These are phyloP conservation scores for Ambrosiella xylebori DNA, from an alignment of 2,329 filamentous ascomycete species.

Conservation along the genomic window DNA sequence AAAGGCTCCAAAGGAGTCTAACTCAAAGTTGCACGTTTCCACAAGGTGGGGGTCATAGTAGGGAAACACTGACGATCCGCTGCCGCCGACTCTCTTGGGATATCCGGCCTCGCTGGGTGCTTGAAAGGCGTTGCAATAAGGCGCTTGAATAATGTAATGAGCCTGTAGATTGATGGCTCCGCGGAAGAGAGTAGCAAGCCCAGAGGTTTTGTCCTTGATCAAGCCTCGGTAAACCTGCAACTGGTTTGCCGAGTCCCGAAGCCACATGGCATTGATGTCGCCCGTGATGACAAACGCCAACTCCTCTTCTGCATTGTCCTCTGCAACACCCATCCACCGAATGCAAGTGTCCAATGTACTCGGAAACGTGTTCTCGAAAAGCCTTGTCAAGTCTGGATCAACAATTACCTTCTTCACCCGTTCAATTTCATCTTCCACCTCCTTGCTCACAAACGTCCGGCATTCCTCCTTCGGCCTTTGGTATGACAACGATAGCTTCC, in stretches of 20 bases:
- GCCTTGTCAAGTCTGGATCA: conserved; percentile 50
- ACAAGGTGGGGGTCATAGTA: conserved; percentile 23
- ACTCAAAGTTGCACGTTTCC: conserved; percentile 83
- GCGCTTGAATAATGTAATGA: conserved; percentile 47
- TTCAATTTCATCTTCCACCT: conserved; percentile 12
- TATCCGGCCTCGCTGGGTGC: conserved; percentile 62
- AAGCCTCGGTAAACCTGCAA: conserved; percentile 50
- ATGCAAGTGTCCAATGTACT: conserved; percentile 73
- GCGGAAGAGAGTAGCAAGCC: conserved; percentile 49
- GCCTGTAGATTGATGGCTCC: conserved; percentile 57
- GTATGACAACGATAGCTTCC: conserved; percentile 58
- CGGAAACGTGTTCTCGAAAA: conserved; percentile 72
- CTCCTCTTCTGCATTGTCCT: conserved; percentile 33
- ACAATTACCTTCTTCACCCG: conserved; percentile 24
- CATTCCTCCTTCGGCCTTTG: conserved; percentile 63
- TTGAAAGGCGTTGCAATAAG: conserved; percentile 86
- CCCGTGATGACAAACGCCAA: conserved; percentile 70
- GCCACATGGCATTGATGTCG: conserved; percentile 76
- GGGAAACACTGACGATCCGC: conserved; percentile 13
- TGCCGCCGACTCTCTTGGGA: conserved; percentile 21
- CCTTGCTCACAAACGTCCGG: conserved; percentile 39
- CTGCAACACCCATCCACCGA: conserved; percentile 52
- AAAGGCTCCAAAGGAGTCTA: conserved; percentile 76
- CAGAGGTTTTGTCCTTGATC: conserved; percentile 31
- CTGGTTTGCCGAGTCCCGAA: conserved; percentile 67